Evolutionary conservation across 2,329 filamentous ascomycete species (phyloP), one percentile per base, ranked within the genome.

Genomic region (Fusarium coffeatum): DNA sequence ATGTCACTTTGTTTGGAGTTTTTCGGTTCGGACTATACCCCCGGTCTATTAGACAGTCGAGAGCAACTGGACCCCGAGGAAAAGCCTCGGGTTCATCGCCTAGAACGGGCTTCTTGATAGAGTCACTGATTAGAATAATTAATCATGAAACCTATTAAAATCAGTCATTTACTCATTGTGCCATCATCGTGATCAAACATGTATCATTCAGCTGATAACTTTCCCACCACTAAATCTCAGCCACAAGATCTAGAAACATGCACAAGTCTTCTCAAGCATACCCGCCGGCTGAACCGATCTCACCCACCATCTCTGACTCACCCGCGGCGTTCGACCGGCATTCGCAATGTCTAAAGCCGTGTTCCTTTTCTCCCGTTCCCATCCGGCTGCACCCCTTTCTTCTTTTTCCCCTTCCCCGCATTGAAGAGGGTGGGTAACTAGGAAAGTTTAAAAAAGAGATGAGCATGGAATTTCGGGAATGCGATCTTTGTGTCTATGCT

Each of bases 11-110:
- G 57, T 73, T 70, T 67, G 73, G 73, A 74, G 73, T 75, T 74
- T 74, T 42, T 68, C 32, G 32, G 32, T 37, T 74, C 61, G 69
- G 72, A 72, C 71, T 75, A 75, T 75, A 75, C 74, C 74, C 72
- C 73, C 72, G 73, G 73, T 74, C 73, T 76, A 74, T 72, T 76
- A 76, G 74, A 76, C 71, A 76, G 64, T 74, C 56, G 60, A 73
- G 61, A 72, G 72, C 61, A 66, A 45, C 50, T 64, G 73, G 55
- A 55, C 43, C 55, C 41, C 61, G 73, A 72, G 66, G 62, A 63
- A 34, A 46, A 41, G 63, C 62, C 68, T 70, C 68, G 56, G 66
- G 66, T 63, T 64, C 66, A 61, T 66, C 48, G 72, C 69, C 66
- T 73, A 75, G 73, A 76, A 71, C 72, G 73, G 73, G 73, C 72